Conservation (phyloP, 106 monocot species). For the Narthecium ossifragum region DNA sequence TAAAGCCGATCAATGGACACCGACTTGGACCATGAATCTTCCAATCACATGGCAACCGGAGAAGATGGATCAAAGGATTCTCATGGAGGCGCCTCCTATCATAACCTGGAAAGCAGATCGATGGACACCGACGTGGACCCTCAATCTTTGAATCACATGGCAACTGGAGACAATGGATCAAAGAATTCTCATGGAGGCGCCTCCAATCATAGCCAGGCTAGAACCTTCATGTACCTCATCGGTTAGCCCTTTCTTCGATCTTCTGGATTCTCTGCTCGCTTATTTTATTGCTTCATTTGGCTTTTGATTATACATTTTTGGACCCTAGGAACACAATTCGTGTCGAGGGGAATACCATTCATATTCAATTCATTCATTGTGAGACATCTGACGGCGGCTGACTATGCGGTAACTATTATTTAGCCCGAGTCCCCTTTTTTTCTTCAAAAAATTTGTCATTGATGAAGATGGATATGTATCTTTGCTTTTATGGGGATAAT, state of each 20-base stretch:
- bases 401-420: conserved; percentile 58
- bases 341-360: conserved; percentile 83
- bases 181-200: background rate
- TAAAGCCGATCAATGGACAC: too few species aligned
- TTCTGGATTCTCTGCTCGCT: background rate
- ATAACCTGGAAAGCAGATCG: too few species aligned
- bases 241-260: conserved; percentile 18
- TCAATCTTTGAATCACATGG: too few species aligned
- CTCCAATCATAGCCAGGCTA: conserved; percentile 13
- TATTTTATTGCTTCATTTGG: background rate
- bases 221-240: conserved; percentile 53
- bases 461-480: background rate
- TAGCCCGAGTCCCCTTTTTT: background rate
- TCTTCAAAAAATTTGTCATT: background rate
- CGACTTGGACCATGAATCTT: too few species aligned
- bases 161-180: background rate
- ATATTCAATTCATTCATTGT: conserved; percentile 78
- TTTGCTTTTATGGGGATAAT: background rate
- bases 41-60: conserved; percentile 12
- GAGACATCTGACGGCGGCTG: conserved; percentile 59
- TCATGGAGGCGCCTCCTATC: background rate
- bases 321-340: conserved; percentile 61
- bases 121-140: too few species aligned
- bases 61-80: background rate
- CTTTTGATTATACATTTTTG: background rate